Evolutionary conservation across 2,329 filamentous ascomycete genomes (phyloP).

Genomic region (Penicillium hordei): DNA sequence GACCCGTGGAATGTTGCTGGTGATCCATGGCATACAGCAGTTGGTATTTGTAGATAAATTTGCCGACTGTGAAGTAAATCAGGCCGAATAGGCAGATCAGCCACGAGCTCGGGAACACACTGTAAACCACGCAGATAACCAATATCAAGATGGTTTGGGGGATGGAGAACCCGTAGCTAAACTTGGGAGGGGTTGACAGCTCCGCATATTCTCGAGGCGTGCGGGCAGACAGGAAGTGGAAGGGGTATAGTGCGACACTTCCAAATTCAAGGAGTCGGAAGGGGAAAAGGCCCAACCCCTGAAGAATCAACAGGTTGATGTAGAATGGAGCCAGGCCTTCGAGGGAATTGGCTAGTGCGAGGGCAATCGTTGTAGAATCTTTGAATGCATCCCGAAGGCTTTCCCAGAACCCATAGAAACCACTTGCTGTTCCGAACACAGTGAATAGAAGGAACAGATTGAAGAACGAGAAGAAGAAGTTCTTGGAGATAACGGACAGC

Average conservation of each 20-base stretch:
- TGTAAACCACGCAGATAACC: conserved; percentile 94
- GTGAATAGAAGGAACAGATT: conserved; percentile 97
- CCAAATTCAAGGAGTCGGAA: conserved; percentile 90
- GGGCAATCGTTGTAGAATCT: conserved; percentile 76
- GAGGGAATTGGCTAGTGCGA: conserved; percentile 72
- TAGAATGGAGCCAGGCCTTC: conserved; percentile 79
- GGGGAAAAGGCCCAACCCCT: conserved; percentile 89
- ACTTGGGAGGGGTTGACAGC: conserved; percentile 76
- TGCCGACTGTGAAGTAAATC: conserved; percentile 55
- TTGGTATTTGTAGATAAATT: conserved; percentile 67
- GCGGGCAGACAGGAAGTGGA: conserved; percentile 73
- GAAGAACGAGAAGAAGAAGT: conserved; percentile 99
- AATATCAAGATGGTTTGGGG: conserved; percentile 90
- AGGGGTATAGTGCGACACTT: conserved; percentile 77
- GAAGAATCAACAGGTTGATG: conserved; percentile 88
- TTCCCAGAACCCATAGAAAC: conserved; percentile 66
- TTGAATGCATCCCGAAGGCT: conserved; percentile 69
- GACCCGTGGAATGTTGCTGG: conserved; percentile 67
- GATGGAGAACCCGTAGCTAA: conserved; percentile 94
- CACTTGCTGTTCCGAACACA: conserved; percentile 74
- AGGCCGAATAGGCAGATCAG: conserved; percentile 75
- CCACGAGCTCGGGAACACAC: conserved; percentile 76
- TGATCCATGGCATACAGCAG: conserved; percentile 98
- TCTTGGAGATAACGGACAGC: conserved; percentile 92
- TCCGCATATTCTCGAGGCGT: conserved; percentile 89